Percentiles rank a stretch among this genome's conserved stretches.
Conservation (phyloP, 345 rosid species). For the Sonneratia caseolaris region DNA sequence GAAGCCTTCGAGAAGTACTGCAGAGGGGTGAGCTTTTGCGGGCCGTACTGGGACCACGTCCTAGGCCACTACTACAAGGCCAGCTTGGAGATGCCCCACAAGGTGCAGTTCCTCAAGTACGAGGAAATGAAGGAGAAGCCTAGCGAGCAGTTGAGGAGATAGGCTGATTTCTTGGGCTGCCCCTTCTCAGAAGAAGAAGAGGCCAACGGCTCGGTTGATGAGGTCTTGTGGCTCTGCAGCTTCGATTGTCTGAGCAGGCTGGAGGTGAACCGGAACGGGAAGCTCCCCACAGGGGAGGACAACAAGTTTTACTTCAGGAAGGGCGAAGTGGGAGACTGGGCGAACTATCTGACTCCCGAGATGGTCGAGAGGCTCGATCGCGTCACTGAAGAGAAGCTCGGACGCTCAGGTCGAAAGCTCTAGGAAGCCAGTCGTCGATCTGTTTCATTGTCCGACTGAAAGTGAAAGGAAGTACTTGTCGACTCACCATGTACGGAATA, state of each 20-base stretch:
- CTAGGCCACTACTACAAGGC: constrained; percentile 10
- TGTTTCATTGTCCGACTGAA: no score
- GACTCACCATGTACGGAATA: no score
- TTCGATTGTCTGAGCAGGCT: constrained; percentile 6
- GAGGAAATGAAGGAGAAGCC: constrained; percentile 13
- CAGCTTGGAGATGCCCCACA: constrained; percentile 12
- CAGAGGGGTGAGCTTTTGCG: constrained; percentile 9
- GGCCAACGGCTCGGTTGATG: neutral
- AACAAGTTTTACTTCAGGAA: constrained; percentile 2
- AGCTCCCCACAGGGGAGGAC: constrained; percentile 2
- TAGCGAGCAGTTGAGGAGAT: neutral
- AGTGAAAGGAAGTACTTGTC: no score
- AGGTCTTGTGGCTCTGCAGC: constrained; percentile 2
- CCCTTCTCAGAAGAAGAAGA: constrained; percentile 7
- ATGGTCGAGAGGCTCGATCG: constrained; percentile 9
- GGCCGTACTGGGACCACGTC: constrained; percentile 14
- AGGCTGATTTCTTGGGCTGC: constrained; percentile 11
- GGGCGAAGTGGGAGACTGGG: constrained; percentile 11
- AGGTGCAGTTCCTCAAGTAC: constrained; percentile 10
- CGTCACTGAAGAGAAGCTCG: constrained; percentile 5
- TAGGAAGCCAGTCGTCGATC: constrained; percentile 1
- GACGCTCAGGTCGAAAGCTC: neutral
- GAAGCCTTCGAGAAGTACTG: constrained; percentile 14
- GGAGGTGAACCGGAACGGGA: constrained; percentile 10
- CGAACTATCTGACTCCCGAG: neutral